A percentile compares a stretch with the other conserved stretches of the same genome.
phyloP scores from a whole-genome alignment of 177 flowering plant species.

The Tripterygium wilfordii region DNA sequence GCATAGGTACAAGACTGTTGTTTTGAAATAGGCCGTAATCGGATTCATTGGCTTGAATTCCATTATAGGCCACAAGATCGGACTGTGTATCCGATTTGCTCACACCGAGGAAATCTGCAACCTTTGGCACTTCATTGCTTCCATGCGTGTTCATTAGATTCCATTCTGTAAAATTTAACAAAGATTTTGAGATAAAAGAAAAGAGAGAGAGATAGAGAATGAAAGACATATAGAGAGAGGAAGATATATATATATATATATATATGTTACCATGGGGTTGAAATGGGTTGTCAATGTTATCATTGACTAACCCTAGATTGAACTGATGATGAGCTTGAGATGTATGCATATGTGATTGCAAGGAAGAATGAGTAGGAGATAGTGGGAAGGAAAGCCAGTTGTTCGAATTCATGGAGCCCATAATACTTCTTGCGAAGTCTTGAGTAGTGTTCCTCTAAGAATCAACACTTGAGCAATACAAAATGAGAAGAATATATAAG shows the following conservation, averaged over 20 bases:
- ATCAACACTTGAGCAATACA: no score
- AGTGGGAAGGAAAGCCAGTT: slow-evolving; percentile 81
- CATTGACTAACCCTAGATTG: slow-evolving; percentile 55
- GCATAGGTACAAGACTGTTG: slow-evolving; percentile 28
- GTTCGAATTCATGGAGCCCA: slow-evolving; percentile 65
- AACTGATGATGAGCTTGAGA: slow-evolving; percentile 52
- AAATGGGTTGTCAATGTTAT: slow-evolving; percentile 45
- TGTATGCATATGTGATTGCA: slow-evolving; percentile 41
- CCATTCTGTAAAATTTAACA: slow-evolving; percentile 46
- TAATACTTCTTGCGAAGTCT: no score
- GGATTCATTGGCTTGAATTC: slow-evolving; percentile 37
- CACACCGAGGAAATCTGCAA: slow-evolving; percentile 81
- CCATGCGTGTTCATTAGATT: slow-evolving; percentile 43
- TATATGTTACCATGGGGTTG: slow-evolving; percentile 76
- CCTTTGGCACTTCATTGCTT: slow-evolving; percentile 54
- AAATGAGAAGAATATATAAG: no score
- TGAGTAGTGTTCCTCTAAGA: no score
- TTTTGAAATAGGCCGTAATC: slow-evolving; percentile 43
- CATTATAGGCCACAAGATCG: slow-evolving; percentile 41
- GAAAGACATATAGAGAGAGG: no score
- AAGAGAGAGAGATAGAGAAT: background rate
- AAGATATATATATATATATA: no score
- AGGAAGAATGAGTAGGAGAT: slow-evolving; percentile 57
- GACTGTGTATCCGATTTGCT: slow-evolving; percentile 49
- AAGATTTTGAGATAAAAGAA: background rate